Conservation (phyloP, 176 grass and related monocot species). For the Secale cereale region DNA sequence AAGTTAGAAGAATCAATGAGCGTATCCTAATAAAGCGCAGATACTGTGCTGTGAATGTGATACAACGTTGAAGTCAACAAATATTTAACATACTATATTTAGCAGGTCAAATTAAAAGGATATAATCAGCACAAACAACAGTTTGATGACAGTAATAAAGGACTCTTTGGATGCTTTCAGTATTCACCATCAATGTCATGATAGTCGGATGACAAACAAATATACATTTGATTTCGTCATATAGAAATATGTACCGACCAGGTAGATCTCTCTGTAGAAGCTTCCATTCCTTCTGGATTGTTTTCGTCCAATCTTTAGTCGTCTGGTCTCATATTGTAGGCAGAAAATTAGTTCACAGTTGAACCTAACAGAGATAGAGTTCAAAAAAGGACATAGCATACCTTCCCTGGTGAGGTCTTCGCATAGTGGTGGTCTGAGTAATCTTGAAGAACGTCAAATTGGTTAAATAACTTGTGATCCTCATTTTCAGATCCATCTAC, state of each 20-base stretch:
- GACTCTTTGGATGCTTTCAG: not conserved
- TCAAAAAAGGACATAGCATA: slow-evolving; percentile 18
- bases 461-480: slow-evolving; percentile 37
- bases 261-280: slow-evolving; percentile 74
- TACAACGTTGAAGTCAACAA: slow-evolving; percentile 4
- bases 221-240: slow-evolving; percentile 9
- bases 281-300: slow-evolving; percentile 71
- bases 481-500: slow-evolving; percentile 33
- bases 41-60: not conserved
- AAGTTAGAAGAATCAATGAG: not conserved
- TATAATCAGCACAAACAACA: not conserved
- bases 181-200: slow-evolving; percentile 1
- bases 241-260: slow-evolving; percentile 32
- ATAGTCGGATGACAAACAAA: slow-evolving; percentile 7
- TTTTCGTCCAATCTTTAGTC: slow-evolving; percentile 57
- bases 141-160: not conserved
- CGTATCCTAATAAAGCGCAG: not conserved
- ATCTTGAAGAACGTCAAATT: slow-evolving; percentile 67
- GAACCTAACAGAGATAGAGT: slow-evolving; percentile 10
- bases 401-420: slow-evolving; percentile 43
- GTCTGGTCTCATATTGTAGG: slow-evolving; percentile 39
- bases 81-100: not conserved
- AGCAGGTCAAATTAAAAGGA: not conserved
- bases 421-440: slow-evolving; percentile 65
- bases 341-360: slow-evolving; percentile 1